Percentiles rank a stretch among this genome's conserved stretches.
Evolutionary conservation across 2,329 filamentous ascomycete species (phyloP).

Genomic region (Calonectria montana): DNA sequence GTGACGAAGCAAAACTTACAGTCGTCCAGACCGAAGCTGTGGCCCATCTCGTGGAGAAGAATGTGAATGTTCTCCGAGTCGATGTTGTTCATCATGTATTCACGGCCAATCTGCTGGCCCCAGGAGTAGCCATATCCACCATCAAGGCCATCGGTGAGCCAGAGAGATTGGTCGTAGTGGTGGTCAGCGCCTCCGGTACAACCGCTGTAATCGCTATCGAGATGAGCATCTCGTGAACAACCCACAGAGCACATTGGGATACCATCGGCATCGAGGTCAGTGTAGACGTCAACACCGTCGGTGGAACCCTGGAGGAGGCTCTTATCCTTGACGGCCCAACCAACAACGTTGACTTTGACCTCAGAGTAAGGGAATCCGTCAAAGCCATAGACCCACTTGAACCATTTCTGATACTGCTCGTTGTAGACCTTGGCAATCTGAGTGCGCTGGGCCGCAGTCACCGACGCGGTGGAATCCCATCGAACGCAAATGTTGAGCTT

Average conservation of each 20-base stretch:
- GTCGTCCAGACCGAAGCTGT: constrained; percentile 56
- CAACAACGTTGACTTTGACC: constrained; percentile 53
- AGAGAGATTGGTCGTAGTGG: constrained; percentile 58
- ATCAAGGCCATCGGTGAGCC: constrained; percentile 56
- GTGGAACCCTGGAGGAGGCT: constrained; percentile 50
- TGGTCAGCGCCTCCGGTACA: constrained; percentile 47
- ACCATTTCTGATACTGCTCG: constrained; percentile 54
- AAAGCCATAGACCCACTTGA: constrained; percentile 55
- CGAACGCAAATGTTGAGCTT: constrained; percentile 50
- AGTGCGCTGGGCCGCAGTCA: constrained; percentile 51
- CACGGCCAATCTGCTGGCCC: constrained; percentile 56
- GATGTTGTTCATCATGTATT: constrained; percentile 56
- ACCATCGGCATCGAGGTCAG: constrained; percentile 51
- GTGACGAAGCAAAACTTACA: constrained; percentile 31
- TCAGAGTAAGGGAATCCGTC: constrained; percentile 55
- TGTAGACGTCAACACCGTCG: constrained; percentile 53
- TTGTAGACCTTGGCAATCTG: constrained; percentile 49
- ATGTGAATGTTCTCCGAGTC: constrained; percentile 55
- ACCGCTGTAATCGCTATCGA: constrained; percentile 53
- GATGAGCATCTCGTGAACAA: constrained; percentile 57
- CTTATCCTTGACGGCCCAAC: constrained; percentile 54
- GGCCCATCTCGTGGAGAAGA: constrained; percentile 57
- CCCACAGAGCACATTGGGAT: constrained; percentile 51
- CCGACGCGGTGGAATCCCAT: constrained; percentile 52
- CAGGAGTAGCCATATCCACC: constrained; percentile 59